Conservation (phyloP, 768 basidiomycete species). For the Lanmaoa rubissima region DNA sequence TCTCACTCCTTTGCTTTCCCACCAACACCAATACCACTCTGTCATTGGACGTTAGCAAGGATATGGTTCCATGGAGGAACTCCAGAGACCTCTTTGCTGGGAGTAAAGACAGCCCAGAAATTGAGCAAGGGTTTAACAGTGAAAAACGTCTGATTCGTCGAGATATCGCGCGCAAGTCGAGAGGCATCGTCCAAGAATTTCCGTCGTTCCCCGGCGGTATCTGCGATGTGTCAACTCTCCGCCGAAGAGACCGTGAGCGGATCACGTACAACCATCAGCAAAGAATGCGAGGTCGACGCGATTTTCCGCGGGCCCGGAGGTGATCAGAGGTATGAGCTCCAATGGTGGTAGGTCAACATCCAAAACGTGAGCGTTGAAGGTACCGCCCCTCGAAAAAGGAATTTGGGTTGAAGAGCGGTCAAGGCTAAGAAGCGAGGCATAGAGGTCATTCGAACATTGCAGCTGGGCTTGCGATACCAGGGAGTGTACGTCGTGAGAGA, state of each 20-base stretch:
- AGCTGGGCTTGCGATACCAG: slow-evolving; percentile 20
- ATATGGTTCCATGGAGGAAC: slow-evolving; percentile 21
- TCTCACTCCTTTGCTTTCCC: slow-evolving; percentile 68
- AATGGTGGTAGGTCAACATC: slow-evolving; percentile 40
- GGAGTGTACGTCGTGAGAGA: slow-evolving; percentile 18
- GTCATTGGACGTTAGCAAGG: slow-evolving; percentile 9
- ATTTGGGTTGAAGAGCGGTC: slow-evolving; percentile 7
- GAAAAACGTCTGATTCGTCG: slow-evolving; percentile 72
- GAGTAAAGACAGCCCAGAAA: slow-evolving; percentile 78
- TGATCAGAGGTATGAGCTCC: slow-evolving; percentile 53
- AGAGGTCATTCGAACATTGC: slow-evolving; percentile 26
- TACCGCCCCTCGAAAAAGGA: slow-evolving; percentile 4
- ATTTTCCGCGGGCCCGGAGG: slow-evolving; percentile 62
- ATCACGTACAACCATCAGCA: slow-evolving; percentile 67
- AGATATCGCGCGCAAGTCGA: slow-evolving; percentile 66
- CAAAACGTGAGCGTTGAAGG: not conserved
- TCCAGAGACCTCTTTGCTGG: slow-evolving; percentile 61
- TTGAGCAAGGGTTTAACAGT: slow-evolving; percentile 75
- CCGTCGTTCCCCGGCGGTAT: slow-evolving; percentile 50
- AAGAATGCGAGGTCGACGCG: slow-evolving; percentile 77
- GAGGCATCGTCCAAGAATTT: slow-evolving; percentile 68
- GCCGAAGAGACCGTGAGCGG: not conserved
- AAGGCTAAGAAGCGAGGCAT: not conserved
- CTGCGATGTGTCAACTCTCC: slow-evolving; percentile 35
- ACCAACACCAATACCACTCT: slow-evolving; percentile 70